Evolutionary conservation across 129 eudicot species (phyloP).

Genomic region (Artemisia annua): DNA sequence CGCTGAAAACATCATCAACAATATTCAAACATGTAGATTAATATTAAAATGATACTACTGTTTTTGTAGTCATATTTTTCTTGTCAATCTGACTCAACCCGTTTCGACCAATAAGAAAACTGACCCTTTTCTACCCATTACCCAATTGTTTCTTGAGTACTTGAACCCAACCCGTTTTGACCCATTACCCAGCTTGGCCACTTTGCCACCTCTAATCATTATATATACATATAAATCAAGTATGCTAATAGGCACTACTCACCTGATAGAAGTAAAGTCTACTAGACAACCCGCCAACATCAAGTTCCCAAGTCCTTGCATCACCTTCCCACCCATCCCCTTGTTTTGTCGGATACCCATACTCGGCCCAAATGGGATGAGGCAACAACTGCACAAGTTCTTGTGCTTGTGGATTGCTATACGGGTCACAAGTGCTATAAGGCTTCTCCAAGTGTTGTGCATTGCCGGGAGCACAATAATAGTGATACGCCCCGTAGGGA

Average conservation of each 20-base stretch:
- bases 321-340: conserved; percentile 92
- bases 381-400: conserved; percentile 85
- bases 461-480: conserved; percentile 86
- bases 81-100: too few relatives aligned
- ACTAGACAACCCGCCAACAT: conserved; percentile 73
- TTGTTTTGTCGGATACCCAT: conserved; percentile 72
- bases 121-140: neutral
- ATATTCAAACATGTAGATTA: too few relatives aligned
- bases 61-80: too few relatives aligned
- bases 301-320: conserved; percentile 77
- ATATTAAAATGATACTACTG: too few relatives aligned
- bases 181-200: neutral
- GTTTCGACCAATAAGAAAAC: too few relatives aligned
- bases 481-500: conserved; percentile 86
- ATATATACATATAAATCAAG: too few relatives aligned
- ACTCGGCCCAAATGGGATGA: conserved; percentile 84
- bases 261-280: conserved; percentile 90
- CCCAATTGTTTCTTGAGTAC: too few relatives aligned
- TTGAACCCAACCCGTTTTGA: neutral
- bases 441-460: conserved; percentile 67
- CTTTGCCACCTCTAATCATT: neutral
- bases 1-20: neutral
- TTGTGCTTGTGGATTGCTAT: conserved; percentile 91
- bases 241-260: neutral
- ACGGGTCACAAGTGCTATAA: conserved; percentile 65